Percentiles rank a stretch among this genome's conserved stretches.
Conservation (phyloP, 805 yeast genomes). For the Wickerhamiella azymoides region DNA sequence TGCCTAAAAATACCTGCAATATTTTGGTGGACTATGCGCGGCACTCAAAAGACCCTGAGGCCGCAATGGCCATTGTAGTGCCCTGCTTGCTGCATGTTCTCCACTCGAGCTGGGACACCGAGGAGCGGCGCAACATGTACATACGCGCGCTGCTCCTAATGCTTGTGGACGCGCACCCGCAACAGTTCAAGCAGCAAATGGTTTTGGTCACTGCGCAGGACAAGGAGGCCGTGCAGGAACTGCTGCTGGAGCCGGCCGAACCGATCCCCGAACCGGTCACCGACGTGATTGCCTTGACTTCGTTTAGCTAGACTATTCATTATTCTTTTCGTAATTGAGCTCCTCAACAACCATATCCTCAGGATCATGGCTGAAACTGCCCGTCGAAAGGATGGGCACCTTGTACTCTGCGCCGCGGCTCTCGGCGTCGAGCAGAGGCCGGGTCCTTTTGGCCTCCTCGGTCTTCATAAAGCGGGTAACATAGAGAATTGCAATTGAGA, state of each 20-base stretch:
- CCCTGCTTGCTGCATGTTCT: slow-evolving; percentile 23
- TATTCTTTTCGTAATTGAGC: slow-evolving; percentile 18
- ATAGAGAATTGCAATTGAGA: slow-evolving; percentile 49
- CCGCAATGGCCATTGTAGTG: slow-evolving; percentile 22
- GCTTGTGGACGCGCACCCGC: slow-evolving; percentile 21
- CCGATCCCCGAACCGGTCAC: slow-evolving; percentile 8
- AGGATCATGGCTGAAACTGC: slow-evolving; percentile 23
- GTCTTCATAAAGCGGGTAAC: slow-evolving; percentile 27
- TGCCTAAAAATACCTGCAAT: slow-evolving; percentile 8
- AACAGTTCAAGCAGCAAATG: slow-evolving; percentile 28
- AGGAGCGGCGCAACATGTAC: slow-evolving; percentile 13
- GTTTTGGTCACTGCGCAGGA: slow-evolving; percentile 30
- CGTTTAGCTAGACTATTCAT: slow-evolving; percentile 24
- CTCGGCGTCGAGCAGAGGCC: slow-evolving; percentile 9
- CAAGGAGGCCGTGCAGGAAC: slow-evolving; percentile 12
- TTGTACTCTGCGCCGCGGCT: slow-evolving; percentile 16
- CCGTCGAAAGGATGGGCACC: slow-evolving; percentile 20
- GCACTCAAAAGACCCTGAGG: slow-evolving; percentile 12
- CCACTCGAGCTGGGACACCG: slow-evolving; percentile 15
- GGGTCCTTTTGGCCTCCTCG: slow-evolving; percentile 22
- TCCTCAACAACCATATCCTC: slow-evolving; percentile 27
- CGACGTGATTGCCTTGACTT: slow-evolving; percentile 37
- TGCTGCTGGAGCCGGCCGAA: slow-evolving; percentile 12
- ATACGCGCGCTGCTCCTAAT: slow-evolving; percentile 21
- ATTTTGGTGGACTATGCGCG: slow-evolving; percentile 7